phyloP scores from a whole-genome alignment of 2,329 filamentous ascomycete species.

The Aureobasidium zeae region DNA sequence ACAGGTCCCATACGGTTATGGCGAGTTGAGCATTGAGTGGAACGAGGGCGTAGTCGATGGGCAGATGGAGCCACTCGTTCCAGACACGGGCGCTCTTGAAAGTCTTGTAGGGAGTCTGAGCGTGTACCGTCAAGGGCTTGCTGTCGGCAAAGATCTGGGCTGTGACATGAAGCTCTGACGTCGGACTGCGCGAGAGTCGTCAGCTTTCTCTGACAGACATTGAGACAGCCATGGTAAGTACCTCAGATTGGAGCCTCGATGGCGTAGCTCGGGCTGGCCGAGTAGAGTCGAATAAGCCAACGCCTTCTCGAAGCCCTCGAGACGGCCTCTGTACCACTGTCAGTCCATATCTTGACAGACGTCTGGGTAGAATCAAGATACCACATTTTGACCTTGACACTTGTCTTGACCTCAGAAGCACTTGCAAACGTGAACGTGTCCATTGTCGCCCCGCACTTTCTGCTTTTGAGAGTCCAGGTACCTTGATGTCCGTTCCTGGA shows the following conservation, averaged over 20 bases:
- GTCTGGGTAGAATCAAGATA: conserved; percentile 13
- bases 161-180: conserved; percentile 87
- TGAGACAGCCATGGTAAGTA: no score
- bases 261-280: conserved; percentile 67
- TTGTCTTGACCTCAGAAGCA: conserved; percentile 72
- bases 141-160: conserved; percentile 92
- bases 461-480: background rate
- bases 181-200: conserved; percentile 43
- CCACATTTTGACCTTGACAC: conserved; percentile 55
- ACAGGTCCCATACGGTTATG: conserved; percentile 92
- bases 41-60: conserved; percentile 72
- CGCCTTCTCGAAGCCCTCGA: conserved; percentile 69
- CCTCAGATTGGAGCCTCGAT: conserved; percentile 79
- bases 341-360: conserved; percentile 21
- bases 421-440: conserved; percentile 94
- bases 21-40: conserved; percentile 76
- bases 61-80: conserved; percentile 94
- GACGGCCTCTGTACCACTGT: conserved; percentile 49
- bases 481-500: no score
- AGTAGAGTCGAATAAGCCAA: conserved; percentile 70
- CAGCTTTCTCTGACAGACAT: no score
- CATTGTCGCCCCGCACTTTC: conserved; percentile 46
- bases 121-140: conserved; percentile 82
- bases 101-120: conserved; percentile 86
- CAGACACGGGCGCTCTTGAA: conserved; percentile 69